Base-by-base conservation (phyloP, 495 filamentous ascomycete species). In the Tirmania nivea region DNA sequence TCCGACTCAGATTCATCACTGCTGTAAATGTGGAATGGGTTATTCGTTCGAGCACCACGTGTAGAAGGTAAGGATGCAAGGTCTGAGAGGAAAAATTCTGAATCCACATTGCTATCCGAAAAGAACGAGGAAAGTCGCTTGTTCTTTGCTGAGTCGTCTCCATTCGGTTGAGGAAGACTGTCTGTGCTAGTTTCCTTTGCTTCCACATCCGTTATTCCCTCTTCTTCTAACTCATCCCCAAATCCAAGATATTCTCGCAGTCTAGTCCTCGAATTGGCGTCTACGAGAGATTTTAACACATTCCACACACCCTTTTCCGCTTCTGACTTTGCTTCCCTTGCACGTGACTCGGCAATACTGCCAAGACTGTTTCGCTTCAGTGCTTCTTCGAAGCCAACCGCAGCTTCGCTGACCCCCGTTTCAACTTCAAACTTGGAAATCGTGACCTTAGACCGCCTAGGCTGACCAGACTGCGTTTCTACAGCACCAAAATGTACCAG, bases 251-350 rank as follows among this genome's bases (percentile, higher is more conserved):
- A 85, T 54, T 87, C 81, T 9, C 86, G 72, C 50, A 96, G 77
- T 58, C 80, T 77, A 63, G 81, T 80, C 51, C 86, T 75, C 42
- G 86, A 81, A 65, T 87, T 83, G 9, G 77, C 76, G 8, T 86
- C 78, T 39, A 86, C 80, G 64, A 96, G 67, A n/a, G 86, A 83
- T 66, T 89, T 78, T 55, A 99, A 80, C 31, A 94, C 84, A 66
- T 80, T 80, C 90, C 90, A 99, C 65, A 96, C 89, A 12, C 81
- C 80, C 72, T 84, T 94, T 64, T 95, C 90, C 57, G 89, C 83
- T 2, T 95, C 89, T 7, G 76, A 83, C 55, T 74, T 77, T 16
- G 88, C 83, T 51, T 75, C 68, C 10, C 75, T 67, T 45, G 83
- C 78, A 56, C 85, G 81, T n/a, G 75, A 73, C 62, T 90, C 79